Evolutionary conservation across 305 asterid species (phyloP), one percentile per base, ranked within the genome.

Genomic region (Ajuga reptans): DNA sequence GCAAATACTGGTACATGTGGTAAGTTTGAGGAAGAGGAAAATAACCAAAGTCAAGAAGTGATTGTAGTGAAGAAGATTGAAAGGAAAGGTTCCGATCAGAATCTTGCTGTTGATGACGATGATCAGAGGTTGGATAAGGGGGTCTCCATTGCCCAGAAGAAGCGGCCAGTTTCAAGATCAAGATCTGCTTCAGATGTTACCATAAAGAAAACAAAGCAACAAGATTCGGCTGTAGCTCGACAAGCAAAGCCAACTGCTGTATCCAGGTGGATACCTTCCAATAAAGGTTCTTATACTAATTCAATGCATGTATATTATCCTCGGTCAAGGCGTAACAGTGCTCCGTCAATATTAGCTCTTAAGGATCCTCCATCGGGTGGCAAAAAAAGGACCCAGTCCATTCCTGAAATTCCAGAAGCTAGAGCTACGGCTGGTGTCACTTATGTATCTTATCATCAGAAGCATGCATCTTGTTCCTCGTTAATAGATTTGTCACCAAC

Each of bases 241-340:
- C 79, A 24, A 70, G 93, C 96, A 45, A 89, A 93, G 83, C 86
- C 95, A 66, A 86, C 71, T 78, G 86, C 87, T 53, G 83, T 80
- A 15, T 89, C 99, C 37, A 80, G 90, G 84, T 86, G 96, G 96
- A 87, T 89, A 66, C 97, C 96, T 56, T 12, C 95, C 21, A 94
- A 91, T 78, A 89, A 89, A 84, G 96, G 91, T 47, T 89, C 96
- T 31, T 86, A 86, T 84, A 84, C 84, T 65, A 87, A 85, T 78
- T 89, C 99, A 17, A 85, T 87, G 95, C 99, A 87, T 72, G 88
- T 85, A 16, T 73, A 84, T 17, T 86, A 91, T 82, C 96, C 96
- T 54, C 95, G 86, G 12, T 80, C 97, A 68, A 87, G 96, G 77
- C 81, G 81, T 82, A 89, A 87, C 74, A 89, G 90, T 83, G 93